Percentiles rank a stretch among this genome's conserved stretches.
phyloP scores from a whole-genome alignment of 768 basidiomycete species.

The Sporobolomyces pararoseus region DNA sequence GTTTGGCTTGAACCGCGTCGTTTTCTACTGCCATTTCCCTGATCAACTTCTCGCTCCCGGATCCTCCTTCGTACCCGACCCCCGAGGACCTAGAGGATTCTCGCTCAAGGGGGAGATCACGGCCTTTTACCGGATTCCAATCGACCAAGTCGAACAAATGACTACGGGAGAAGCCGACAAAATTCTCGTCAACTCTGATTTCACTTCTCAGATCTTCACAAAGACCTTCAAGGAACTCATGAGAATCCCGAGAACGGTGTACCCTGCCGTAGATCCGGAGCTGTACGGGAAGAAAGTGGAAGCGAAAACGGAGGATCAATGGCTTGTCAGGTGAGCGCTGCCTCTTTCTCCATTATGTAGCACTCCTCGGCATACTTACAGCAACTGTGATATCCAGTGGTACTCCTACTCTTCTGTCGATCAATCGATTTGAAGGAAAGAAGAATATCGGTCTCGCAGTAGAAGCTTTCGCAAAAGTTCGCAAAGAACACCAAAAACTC shows the following conservation, averaged over 20 bases:
- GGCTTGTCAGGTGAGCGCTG: conserved; percentile 32
- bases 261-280: conserved; percentile 83
- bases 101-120: conserved; percentile 54
- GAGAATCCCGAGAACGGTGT: conserved; percentile 70
- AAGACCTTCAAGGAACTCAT: conserved; percentile 68
- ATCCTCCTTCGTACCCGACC: conserved; percentile 52
- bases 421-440: conserved; percentile 94
- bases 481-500: conserved; percentile 49
- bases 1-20: conserved; percentile 68
- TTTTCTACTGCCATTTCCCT: conserved; percentile 98
- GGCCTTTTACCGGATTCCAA: conserved; percentile 73
- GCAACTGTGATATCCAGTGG: conserved; percentile 51
- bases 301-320: conserved; percentile 53
- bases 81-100: conserved; percentile 18
- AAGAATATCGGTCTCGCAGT: conserved; percentile 84
- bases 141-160: conserved; percentile 83
- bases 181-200: conserved; percentile 84
- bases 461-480: conserved; percentile 64
- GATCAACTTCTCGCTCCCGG: conserved; percentile 69
- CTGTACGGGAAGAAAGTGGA: conserved; percentile 59
- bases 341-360: not conserved
- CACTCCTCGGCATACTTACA: not conserved
- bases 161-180: conserved; percentile 87
- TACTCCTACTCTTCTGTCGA: conserved; percentile 69
- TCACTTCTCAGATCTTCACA: conserved; percentile 77